Conservation (phyloP, 306 rosid genomes). For the Inga leiocalycina region DNA sequence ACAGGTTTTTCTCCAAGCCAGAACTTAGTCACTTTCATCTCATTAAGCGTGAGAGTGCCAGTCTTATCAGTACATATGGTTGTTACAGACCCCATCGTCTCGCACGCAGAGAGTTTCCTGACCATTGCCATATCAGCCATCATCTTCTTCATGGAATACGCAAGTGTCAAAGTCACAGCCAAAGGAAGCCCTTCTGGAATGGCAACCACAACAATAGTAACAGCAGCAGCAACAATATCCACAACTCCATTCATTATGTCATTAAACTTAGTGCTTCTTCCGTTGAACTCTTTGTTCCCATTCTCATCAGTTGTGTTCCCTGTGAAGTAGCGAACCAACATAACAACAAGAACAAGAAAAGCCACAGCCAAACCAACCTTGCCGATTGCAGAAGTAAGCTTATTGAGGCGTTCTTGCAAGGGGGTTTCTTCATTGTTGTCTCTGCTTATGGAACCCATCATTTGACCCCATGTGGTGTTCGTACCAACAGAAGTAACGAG, state of each 20-base stretch:
- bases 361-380: neutral
- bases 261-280: too few relatives aligned
- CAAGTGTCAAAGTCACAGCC: constrained; percentile 44
- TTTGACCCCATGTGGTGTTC: constrained; percentile 10
- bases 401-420: constrained; percentile 7
- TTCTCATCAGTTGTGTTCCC: too few relatives aligned
- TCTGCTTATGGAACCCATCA: neutral
- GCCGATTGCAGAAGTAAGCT: constrained; percentile 29
- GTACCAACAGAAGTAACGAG: neutral
- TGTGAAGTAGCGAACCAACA: too few relatives aligned
- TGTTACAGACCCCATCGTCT: constrained; percentile 51
- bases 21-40: constrained; percentile 49
- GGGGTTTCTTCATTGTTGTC: neutral
- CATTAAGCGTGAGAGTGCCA: constrained; percentile 41
- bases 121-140: constrained; percentile 50
- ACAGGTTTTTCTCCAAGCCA: constrained; percentile 35
- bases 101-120: constrained; percentile 47
- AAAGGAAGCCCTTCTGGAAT: constrained; percentile 53
- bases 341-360: too few relatives aligned
- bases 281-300: too few relatives aligned
- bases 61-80: constrained; percentile 52
- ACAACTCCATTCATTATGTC: too few relatives aligned
- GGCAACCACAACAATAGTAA: constrained; percentile 49
- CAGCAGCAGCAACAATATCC: constrained; percentile 28
- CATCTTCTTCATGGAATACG: constrained; percentile 59